Evolutionary conservation across 1,284 basidiomycete species (phyloP), one percentile per base, ranked within the genome.

Genomic region (Blastosporella zonata): DNA sequence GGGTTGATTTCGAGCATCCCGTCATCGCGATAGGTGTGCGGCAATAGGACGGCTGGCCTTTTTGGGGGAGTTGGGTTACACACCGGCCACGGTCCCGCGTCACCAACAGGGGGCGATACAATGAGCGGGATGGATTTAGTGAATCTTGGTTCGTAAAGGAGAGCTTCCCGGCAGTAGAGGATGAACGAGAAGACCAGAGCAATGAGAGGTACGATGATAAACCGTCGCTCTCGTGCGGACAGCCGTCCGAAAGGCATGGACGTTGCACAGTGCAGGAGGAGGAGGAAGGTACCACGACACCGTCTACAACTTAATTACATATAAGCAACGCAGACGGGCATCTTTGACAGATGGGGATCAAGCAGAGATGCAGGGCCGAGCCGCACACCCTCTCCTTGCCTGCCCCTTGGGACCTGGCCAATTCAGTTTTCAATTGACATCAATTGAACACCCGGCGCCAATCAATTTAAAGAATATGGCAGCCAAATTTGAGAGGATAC

Each of bases 1-100:
- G 69, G 64, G 42, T 72, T 69, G 44, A 73, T 66, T 31, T 67
- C 62, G 6, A 74, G 54, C 3, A 74, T 56, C 7, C 71, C 71
- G 43, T 70, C 63, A 6, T 59, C 42, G 12, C 59, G 61, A 50
- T 66, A 70, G 1, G 50, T 54, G 48, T 71, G 70, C 12, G 52
- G 35, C 12, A 53, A 50, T 15, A 53, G 42, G 20, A 38, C n/a
- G 17, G n/a, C 22, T 25, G 35, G 39, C 20, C 31, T 18, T 31
- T 40, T 28, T 3, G 28, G 1, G 9, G 28, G 23, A 22, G 25
- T 18, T 2, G 49, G 44, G 22, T 37, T 12, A 23, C 50, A 52
- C 7, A 44, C 35, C 18, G 44, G 53, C 6, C 34, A 43, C 28
- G 46, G 35, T 13, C 48, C 39, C 4, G 29, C 33, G 22, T 22